phyloP scores from a whole-genome alignment of 768 basidiomycete genomes.

The Amanita inopinata region DNA sequence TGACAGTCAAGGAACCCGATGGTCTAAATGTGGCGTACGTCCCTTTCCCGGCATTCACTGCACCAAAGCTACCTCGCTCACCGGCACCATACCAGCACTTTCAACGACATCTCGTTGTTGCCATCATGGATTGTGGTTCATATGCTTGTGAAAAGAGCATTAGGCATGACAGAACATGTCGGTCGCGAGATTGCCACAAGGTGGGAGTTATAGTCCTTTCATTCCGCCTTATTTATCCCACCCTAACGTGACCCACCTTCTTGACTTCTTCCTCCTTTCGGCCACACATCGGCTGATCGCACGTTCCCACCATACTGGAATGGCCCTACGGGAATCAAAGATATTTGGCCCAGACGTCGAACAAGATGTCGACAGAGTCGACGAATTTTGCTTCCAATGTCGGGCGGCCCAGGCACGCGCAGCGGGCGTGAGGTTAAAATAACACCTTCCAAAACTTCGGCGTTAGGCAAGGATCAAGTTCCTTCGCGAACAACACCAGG shows the following conservation, averaged over 20 bases:
- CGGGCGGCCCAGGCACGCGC: constrained; percentile 42
- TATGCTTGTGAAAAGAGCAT: constrained; percentile 53
- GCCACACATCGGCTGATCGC: neutral
- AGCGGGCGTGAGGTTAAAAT: constrained; percentile 12
- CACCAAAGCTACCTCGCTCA: constrained; percentile 9
- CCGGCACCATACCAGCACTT: constrained; percentile 45
- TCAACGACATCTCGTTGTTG: constrained; percentile 64
- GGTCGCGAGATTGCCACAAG: constrained; percentile 41
- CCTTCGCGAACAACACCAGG: too few relatives aligned
- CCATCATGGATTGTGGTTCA: constrained; percentile 69
- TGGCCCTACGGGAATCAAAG: constrained; percentile 23
- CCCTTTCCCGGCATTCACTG: constrained; percentile 1
- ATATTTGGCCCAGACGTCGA: constrained; percentile 63
- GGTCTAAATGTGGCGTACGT: constrained; percentile 60
- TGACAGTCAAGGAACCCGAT: constrained; percentile 65
- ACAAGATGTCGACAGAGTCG: constrained; percentile 56
- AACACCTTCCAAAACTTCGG: too few relatives aligned
- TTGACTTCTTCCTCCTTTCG: constrained; percentile 10
- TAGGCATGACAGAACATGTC: constrained; percentile 48
- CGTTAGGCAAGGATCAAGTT: too few relatives aligned
- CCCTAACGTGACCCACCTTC: neutral
- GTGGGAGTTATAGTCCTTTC: constrained; percentile 27
- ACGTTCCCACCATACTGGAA: neutral
- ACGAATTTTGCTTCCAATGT: constrained; percentile 65
- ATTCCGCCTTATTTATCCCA: neutral